These are phyloP conservation scores for Acacia crassicarpa DNA, from an alignment of 306 rosid genomes.

Conservation along the genomic window DNA sequence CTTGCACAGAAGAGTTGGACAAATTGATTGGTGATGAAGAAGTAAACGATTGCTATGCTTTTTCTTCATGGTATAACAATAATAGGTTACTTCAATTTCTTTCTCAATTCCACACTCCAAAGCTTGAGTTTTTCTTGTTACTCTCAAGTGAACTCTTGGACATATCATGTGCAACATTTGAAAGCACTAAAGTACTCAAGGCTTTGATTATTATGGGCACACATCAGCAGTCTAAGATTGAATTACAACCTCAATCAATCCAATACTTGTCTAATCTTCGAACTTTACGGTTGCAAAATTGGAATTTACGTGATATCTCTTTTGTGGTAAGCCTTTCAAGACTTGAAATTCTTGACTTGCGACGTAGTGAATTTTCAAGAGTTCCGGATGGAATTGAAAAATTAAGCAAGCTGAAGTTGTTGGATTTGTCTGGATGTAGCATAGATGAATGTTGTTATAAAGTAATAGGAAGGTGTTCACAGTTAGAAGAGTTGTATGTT, in stretches of 20 bases:
- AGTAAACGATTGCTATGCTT: neutral
- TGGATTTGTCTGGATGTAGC: neutral
- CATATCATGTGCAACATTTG: neutral
- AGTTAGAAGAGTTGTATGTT: neutral
- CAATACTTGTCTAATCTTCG: neutral
- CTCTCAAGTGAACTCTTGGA: rapidly evolving
- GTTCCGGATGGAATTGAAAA: neutral
- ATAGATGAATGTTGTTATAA: neutral
- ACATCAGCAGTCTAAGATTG: rapidly evolving
- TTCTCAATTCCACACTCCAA: neutral
- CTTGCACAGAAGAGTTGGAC: too few relatives aligned
- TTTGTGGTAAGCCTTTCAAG: neutral
- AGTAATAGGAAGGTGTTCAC: neutral
- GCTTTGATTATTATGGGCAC: neutral
- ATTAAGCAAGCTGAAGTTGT: neutral
- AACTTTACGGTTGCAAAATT: rapidly evolving
- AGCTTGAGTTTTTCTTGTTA: neutral
- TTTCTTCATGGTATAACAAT: neutral
- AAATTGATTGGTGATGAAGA: neutral
- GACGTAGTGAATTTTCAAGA: neutral
- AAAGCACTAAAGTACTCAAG: neutral
- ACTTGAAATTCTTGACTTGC: constrained; percentile 4
- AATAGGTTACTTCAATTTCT: neutral
- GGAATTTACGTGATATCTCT: neutral
- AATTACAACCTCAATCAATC: neutral